Base-by-base conservation (phyloP, 306 rosid genomes). In the Castanospermum australe region DNA sequence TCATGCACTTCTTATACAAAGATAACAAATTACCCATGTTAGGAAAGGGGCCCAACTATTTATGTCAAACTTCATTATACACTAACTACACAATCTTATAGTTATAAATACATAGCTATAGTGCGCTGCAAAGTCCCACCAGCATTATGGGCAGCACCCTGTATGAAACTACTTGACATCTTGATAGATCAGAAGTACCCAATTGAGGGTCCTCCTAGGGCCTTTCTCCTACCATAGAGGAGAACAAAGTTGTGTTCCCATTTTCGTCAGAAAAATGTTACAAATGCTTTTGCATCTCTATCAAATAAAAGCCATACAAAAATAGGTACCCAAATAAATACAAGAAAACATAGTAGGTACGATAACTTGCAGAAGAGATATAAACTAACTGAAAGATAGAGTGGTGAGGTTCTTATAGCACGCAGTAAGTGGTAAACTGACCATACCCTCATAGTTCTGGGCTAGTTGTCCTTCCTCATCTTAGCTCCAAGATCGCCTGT, bases 401-500 rank as follows among this genome's bases (percentile, higher is more conserved):
- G 13, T 18, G 28, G 52, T 78, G 35, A 77, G 76, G 60, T 85
- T 78, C 17, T 63, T 45, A 33, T 24, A 44, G 75, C 44, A 56
- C 32, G 63, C 21, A 32, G 10, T 33, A 69, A 55, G 59, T 52
- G 62, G 48, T 14, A 42, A 38, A 38, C 61, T 65, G 44, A 47
- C 67, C 82, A 42, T 59, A 52, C 9, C 47, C 57, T 84, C 80
- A 89, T 47, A 80, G 69, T 69, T 89, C 70, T 18, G 64, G 67
- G 38, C 13, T 74, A n/a, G n/a, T n/a, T n/a, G 38, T 73, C 56
- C 36, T 50, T 82, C 78, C 90, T 87, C 87, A 90, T 81, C 71
- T 48, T 61, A 32, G 80, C 94, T 72, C 93, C 93, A 64, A 89
- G 30, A 76, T 92, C 82, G 0, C 81, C 91, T 0, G 90, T 50